Evolutionary conservation across 345 rosid species (phyloP), one percentile per base, ranked within the genome.

Genomic region (Cochlearia excelsa): DNA sequence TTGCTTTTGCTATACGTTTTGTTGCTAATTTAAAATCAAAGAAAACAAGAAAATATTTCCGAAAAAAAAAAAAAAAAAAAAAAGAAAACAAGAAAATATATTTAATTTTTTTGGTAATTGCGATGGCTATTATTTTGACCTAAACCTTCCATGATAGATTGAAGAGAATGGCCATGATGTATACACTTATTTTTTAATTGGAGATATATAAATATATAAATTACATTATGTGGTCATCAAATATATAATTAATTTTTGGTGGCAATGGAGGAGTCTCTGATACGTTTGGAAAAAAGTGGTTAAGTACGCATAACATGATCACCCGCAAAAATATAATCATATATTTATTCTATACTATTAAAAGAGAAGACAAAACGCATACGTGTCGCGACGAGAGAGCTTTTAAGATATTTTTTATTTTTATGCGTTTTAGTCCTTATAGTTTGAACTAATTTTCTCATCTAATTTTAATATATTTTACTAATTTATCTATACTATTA

Each of bases 261-360:
- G 63, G 63, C 46, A 54, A n/a, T 30, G 26, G 33, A 69, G 23
- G 63, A 59, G 66, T 61, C 73, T 61, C 31, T 27, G 46, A 48
- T 69, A 61, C 67, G 62, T 46, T 69, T 34, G 57, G 54, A 54
- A 61, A 63, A 69, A 69, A 61, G 58, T 69, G 68, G 68, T 70
- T 51, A 57, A 44, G 44, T 63, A 57, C 69, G 49, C 69, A 63
- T 63, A 63, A 33, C 23, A 16, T 16, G 23, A 16, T 16, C 23
- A 16, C 23, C 23, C 23, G 0, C 23, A 16, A 16, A 16, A 16
- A 16, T 16, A 16, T 16, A 16, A 16, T 16, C 23, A 16, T 16
- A 16, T 16, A 16, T 16, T 16, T 16, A 16, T 0, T 16, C 23
- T 16, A 16, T 16, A 16, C 23, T 16, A 16, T 16, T 16, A 16